Base-by-base conservation (phyloP, 108 stramenopile genomes). In the Skeletonema menzelii region DNA sequence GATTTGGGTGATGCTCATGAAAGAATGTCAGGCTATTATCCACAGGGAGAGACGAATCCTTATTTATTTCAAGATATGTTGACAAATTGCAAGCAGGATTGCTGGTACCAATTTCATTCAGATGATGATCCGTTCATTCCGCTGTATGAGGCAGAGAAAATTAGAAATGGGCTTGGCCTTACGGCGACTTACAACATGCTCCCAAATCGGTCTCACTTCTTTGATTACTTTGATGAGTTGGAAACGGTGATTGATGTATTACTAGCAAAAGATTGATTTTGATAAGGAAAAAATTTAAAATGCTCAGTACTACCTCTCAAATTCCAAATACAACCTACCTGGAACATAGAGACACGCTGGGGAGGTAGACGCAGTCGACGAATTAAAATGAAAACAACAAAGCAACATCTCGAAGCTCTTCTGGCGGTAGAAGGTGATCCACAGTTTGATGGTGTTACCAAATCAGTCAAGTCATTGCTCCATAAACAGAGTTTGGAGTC, bases 121-220 rank as follows among this genome's bases (percentile, higher is more conserved):
- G 85, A 88, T 72, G 86, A 91, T 76, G 87, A 88, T 72, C 89
- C 87, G 2, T 90, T 88, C 61, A 90, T 90, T 57, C 87, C 87
- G 17, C 65, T 86, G 12, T 37, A 63, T 30, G 88, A 87, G 63
- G 88, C 85, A 11, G 76, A 87, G 37, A 53, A 60, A 27, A 87
- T 90, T 59, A 68, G 81, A 32, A 67, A 84, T 78, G 88, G 88
- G 17, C 59, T 89, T 59, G 84, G 79, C 1, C 58, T 87, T n/a
- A 59, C 56, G n/a, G 75, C 85, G 65, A 66, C 70, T 22, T 90
- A 87, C 63, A 34, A 76, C 34, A 79, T 87, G 82, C 65, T 90
- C 15, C 81, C 85, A 24, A 82, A 87, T 14, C 72, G 87, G 61
- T 87, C 87, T 20, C 89, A 91, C 59, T 91, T 86, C 59, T 91